Conservation (phyloP, 2,329 filamentous ascomycete species). For the Aureobasidium sp. region DNA sequence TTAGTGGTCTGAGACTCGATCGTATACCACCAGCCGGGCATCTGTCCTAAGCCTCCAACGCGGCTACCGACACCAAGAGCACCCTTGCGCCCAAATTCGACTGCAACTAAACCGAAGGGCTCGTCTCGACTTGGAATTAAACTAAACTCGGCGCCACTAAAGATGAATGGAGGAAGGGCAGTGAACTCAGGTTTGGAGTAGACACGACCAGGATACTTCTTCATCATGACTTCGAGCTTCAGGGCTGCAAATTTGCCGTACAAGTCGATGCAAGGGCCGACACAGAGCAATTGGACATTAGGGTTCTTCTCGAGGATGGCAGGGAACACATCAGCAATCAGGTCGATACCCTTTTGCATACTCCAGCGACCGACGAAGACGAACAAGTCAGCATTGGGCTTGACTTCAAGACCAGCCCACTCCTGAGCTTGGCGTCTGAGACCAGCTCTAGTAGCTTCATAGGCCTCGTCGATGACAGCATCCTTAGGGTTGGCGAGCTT, state of each 20-base stretch:
- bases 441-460: conserved; percentile 47
- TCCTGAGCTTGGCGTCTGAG: conserved; percentile 57
- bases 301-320: conserved; percentile 53
- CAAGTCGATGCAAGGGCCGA: conserved; percentile 61
- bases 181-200: conserved; percentile 65
- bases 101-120: conserved; percentile 61
- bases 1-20: conserved; percentile 58
- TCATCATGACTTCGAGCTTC: conserved; percentile 58
- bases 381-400: conserved; percentile 57
- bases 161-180: conserved; percentile 58
- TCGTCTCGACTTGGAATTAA: conserved; percentile 63
- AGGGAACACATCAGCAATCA: conserved; percentile 62
- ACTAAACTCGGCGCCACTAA: conserved; percentile 61
- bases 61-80: conserved; percentile 60
- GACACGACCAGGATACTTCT: conserved; percentile 57
- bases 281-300: conserved; percentile 55
- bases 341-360: conserved; percentile 61
- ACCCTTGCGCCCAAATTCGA: conserved; percentile 63
- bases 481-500: conserved; percentile 45
- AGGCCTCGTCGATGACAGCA: conserved; percentile 47
- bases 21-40: conserved; percentile 67
- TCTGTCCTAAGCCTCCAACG: conserved; percentile 61
- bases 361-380: conserved; percentile 65
- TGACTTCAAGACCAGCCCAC: conserved; percentile 58
- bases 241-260: conserved; percentile 62